Evolutionary conservation across 495 filamentous ascomycete species (phyloP), one percentile per base, ranked within the genome.

Genomic region (Letharia columbiana): DNA sequence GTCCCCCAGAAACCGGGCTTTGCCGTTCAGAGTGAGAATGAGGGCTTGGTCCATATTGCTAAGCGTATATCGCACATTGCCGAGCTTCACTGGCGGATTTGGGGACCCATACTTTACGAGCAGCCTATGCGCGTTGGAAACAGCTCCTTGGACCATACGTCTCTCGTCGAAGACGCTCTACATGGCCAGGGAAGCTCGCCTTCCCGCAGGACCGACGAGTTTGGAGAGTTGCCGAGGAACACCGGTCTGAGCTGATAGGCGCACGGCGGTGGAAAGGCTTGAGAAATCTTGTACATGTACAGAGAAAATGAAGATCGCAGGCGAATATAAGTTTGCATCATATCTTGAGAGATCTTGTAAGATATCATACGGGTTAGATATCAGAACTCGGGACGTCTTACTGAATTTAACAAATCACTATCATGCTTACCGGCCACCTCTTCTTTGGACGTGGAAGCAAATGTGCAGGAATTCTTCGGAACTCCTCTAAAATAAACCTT

Each of bases 41-140:
- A 37, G 33, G 54, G 54, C 3, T 20, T 70, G 9, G 40, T 62
- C 50, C 52, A 90, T 62, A 84, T 93, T 71, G 84, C 88, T 3
- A 85, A 83, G 65, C 85, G 89, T 40, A 78, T 94, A 49, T 86
- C 91, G 15, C 92, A 95, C 69, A 83, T 96, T 52, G 84, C 86
- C 12, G 81, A 91, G 28, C 75, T 96, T 33, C 91, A 96, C 74
- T 96, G 91, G 91, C 81, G 87, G 60, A 87, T 95, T 4, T 96
- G 91, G 91, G 87, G 84, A 9, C 85, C 86, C 41, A 75, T 90
- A 58, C 83, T 85, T 1, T 95, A 90, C 72, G 73, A 68, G 37
- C 61, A 65, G 35, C 57, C 60, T 35, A 4, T 57, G 31, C 33
- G 9, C 15, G 54, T n/a, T 37, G 18, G 31, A 57, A 3, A 17